Base-by-base conservation (phyloP, 148 eudicot species). In the Linanthus parryae region DNA sequence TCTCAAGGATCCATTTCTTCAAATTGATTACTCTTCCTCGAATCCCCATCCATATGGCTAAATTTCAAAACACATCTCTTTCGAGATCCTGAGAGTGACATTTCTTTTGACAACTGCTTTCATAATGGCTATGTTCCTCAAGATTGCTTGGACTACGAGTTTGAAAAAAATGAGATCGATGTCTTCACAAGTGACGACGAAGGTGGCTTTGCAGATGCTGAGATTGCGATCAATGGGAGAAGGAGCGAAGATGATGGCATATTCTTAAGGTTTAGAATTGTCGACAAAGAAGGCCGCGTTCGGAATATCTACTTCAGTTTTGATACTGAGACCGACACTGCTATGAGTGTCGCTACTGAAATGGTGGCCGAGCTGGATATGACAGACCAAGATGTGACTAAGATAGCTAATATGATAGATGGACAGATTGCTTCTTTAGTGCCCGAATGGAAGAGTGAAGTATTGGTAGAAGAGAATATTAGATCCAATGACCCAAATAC, bases 261-360 rank as follows among this genome's bases (percentile, higher is more conserved):
- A 12, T 44, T 44, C 23, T 44, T 44, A 21, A 44, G 48, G 48
- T 28, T 44, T 28, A 44, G 48, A 44, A 21, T 44, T 44, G 20
- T 15, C 5, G 48, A 44, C 23, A 44, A 44, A 44, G 48, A 44
- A 44, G 48, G 48, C 7, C 77, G 74, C 22, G 61, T 81, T 7
- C 66, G 94, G 25, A 88, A 88, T 48, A 88, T 88, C 28, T 79
- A 88, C 60, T 88, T 88, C 72, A 88, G 84, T 6, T 88, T 88
- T 56, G 96, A 84, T 56, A 59, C 70, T 49, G 83, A 78, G 63
- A 60, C 41, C 0, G 96, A 88, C 52, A 84, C 96, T 16, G 88
- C 96, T 21, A 8, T 76, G 22, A 76, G 68, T 46, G 96, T 88
- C 22, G 88, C 94, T 2, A 69, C 77, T 0, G 96, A 88, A 77